Evolutionary conservation across 2,329 filamentous ascomycete species (phyloP), one percentile per base, ranked within the genome.

Genomic region (Alternaria hordeiaustralica): DNA sequence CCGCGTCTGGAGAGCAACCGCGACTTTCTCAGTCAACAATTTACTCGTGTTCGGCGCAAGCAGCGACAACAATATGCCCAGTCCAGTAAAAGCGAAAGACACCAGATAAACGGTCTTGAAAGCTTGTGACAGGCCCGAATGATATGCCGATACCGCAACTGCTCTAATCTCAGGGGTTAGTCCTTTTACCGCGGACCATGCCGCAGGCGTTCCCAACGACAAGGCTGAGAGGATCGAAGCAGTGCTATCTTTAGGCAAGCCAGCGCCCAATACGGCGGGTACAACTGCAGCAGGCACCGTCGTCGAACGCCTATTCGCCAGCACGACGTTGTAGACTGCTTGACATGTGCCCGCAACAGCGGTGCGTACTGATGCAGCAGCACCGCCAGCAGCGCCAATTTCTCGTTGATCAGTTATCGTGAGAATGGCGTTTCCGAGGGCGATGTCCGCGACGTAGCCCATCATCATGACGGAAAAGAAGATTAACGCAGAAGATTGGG

Each of bases 331-430:
- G 30, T 51, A 58, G 23, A 58, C 30, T 20, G 55, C 25, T 23
- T 51, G 45, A 46, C 45, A 51, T 36, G 28, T 53, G 6, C 23
- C 44, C 11, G 55, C 55, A 6, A 58, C 45, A 41, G 45, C 44
- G 15, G 55, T 58, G 25, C 55, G 55, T 23, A 50, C 55, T 12
- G 55, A 30, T 30, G 55, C 55, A 30, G 55, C 43, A 21, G 55
- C 55, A 10, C 55, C 55, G 12, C 36, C 55, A 18, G 55, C 55
- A 21, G 55, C 55, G 15, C 55, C 55, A 28, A 58, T 58, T 13
- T 58, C 23, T 18, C 45, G 44, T 41, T 58, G 55, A 33, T 58
- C 45, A 1, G 21, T 51, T 45, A 58, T 58, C 3, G 55, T 41
- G n/a, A 41, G 36, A 41, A 41, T 41, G 2, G 36, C 36, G n/a